These are phyloP conservation scores for Cercospora sp. DNA, from an alignment of 2,329 filamentous ascomycete genomes.

Conservation along the genomic window DNA sequence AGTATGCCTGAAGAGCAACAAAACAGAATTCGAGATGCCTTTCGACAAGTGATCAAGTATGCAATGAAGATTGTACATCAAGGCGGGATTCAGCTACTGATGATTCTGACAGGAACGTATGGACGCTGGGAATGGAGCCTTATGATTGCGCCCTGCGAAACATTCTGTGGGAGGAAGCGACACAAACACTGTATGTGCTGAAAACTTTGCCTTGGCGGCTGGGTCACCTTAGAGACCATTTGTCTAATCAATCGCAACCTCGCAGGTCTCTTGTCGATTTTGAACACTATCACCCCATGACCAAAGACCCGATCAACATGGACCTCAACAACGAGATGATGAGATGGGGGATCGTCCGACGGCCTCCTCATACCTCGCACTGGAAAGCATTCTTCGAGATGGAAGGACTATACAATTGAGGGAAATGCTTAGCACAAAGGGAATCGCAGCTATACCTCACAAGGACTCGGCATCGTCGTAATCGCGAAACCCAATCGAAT, in stretches of 20 bases:
- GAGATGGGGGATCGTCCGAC: slow-evolving; percentile 34
- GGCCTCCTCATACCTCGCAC: slow-evolving; percentile 28
- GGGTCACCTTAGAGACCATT: background rate
- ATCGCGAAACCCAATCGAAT: background rate
- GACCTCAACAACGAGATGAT: slow-evolving; percentile 30
- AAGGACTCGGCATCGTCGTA: background rate
- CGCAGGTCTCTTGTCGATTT: slow-evolving; percentile 36
- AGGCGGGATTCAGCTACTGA: background rate
- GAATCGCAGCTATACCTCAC: background rate
- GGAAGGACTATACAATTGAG: slow-evolving; percentile 14
- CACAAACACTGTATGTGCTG: slow-evolving; percentile 18
- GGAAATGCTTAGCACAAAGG: too few species aligned
- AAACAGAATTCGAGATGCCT: slow-evolving; percentile 30
- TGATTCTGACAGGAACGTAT: slow-evolving; percentile 24
- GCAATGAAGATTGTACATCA: background rate
- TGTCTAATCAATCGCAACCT: background rate
- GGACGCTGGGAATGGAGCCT: slow-evolving; percentile 33
- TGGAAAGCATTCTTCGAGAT: slow-evolving; percentile 26
- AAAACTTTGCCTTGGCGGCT: background rate
- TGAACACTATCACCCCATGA: slow-evolving; percentile 32
- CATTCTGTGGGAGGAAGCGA: slow-evolving; percentile 33
- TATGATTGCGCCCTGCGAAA: slow-evolving; percentile 37
- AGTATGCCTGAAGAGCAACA: slow-evolving; percentile 24
- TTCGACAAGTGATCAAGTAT: slow-evolving; percentile 30
- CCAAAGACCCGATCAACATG: slow-evolving; percentile 33